phyloP scores from a whole-genome alignment of 1,284 basidiomycete genomes.

The Phylloboletellus chloephorus region DNA sequence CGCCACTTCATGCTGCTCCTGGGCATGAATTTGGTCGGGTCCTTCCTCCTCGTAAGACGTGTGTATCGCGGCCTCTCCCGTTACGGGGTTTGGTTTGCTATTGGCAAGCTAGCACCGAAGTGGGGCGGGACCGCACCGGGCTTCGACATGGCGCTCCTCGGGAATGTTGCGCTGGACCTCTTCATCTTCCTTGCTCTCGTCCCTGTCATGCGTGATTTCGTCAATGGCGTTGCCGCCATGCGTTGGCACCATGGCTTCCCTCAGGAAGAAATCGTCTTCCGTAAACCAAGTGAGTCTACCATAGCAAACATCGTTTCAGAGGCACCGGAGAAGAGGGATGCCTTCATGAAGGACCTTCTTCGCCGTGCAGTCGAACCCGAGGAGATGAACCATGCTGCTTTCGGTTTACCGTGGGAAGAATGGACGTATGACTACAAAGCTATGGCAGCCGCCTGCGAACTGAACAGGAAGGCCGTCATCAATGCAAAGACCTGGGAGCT shows the following conservation, averaged over 20 bases:
- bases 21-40: slow-evolving; percentile 27
- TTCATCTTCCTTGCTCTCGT: slow-evolving; percentile 24
- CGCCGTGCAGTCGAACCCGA: slow-evolving; percentile 28
- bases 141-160: slow-evolving; percentile 18
- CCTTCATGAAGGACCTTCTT: slow-evolving; percentile 24
- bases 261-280: slow-evolving; percentile 27
- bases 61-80: slow-evolving; percentile 21
- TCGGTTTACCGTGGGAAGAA: slow-evolving; percentile 33
- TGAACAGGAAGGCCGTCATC: slow-evolving; percentile 18
- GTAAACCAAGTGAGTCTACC: slow-evolving; percentile 28
- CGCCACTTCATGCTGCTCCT: slow-evolving; percentile 24
- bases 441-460: slow-evolving; percentile 25
- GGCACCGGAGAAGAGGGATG: slow-evolving; percentile 27
- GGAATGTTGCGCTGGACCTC: slow-evolving; percentile 24
- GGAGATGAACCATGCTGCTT: slow-evolving; percentile 22
- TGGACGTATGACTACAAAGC: slow-evolving; percentile 30
- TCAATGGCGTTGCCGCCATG: slow-evolving; percentile 17
- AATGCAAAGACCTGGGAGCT: slow-evolving; percentile 25
- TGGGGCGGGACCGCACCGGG: slow-evolving; percentile 16
- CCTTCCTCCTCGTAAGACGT: slow-evolving; percentile 23
- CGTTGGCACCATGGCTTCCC: slow-evolving; percentile 29
- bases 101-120: slow-evolving; percentile 20
- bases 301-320: slow-evolving; percentile 23
- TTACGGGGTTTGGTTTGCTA: slow-evolving; percentile 26
- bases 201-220: slow-evolving; percentile 23